Evolutionary conservation across 805 yeast species (phyloP), one percentile per base, ranked within the genome.

Genomic region (Osmozyma mogii): DNA sequence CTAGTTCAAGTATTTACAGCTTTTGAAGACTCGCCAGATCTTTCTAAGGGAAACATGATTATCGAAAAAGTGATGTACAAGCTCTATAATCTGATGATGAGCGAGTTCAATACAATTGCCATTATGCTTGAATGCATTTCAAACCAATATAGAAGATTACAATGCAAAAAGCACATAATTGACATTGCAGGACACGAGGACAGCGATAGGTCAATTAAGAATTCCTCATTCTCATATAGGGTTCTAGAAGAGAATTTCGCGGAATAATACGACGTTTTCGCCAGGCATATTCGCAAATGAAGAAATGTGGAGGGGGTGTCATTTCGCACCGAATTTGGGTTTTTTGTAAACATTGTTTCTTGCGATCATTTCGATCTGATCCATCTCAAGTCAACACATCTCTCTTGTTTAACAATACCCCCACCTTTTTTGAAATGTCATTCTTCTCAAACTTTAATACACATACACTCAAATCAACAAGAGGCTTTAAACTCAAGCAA

Each of bases 401-500:
- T 8, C 8, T 24, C 27, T 13, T 15, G 17, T 6, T 9, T 17
- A 24, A 9, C 15, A 8, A 24, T 13, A 24, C 27, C 24, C 28
- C 33, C 27, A 14, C 25, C 36, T 18, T 14, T 24, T 10, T 15
- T 17, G 14, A 19, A 39, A 58, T 58, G 66, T 49, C 68, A 3
- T 58, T 62, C 38, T 61, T 63, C 37, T 65, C 52, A 36, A 63
- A 62, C 44, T 61, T 63, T 52, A 63, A 63, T 40, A 54, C 68
- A 1, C 70, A 62, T 34, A 46, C 65, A 15, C 51, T 63, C 34
- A 50, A 61, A 26, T 45, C 68, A 7, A 61, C 68, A 4, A 46
- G 68, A 29, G 68, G 68, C 9, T 63, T 63, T 44, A 62, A 61
- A 39, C 44, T 62, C 35, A 63, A 63, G 36, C 60, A 50, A 29